These are phyloP conservation scores for Coemansia interrupta DNA, from an alignment of 192 early-diverging fungal genomes.

Conservation along the genomic window DNA sequence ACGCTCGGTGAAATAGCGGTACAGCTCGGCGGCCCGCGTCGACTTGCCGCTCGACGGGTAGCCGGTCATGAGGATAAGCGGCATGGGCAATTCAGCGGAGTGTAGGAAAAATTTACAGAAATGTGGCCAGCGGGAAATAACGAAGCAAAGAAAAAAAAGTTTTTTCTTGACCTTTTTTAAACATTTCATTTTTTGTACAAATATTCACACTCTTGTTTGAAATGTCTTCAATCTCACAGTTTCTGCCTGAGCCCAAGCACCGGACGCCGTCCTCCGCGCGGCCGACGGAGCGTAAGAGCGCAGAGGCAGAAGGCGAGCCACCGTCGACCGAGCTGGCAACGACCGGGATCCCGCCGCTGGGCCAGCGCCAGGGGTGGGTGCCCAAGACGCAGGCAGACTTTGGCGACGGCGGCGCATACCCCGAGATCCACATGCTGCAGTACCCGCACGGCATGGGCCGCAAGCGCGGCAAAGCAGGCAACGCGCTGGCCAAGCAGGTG, in stretches of 20 bases:
- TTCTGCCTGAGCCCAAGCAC: conserved; percentile 50
- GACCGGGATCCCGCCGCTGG: conserved; percentile 65
- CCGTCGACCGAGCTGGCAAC: background rate
- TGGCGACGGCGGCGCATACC: conserved; percentile 96
- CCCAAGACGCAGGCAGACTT: conserved; percentile 82
- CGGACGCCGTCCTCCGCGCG: background rate
- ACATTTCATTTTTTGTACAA: background rate
- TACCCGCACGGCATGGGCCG: conserved; percentile 95
- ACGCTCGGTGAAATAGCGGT: conserved; percentile 53
- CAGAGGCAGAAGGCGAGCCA: background rate
- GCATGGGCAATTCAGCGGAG: conserved; percentile 62
- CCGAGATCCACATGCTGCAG: conserved; percentile 87
- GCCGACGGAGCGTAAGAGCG: background rate
- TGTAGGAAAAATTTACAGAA: background rate
- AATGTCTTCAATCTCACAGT: conserved; percentile 51
- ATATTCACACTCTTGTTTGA: background rate
- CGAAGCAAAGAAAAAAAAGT: background rate
- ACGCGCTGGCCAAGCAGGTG: conserved; percentile 80
- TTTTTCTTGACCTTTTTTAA: background rate
- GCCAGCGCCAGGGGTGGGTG: conserved; percentile 71
- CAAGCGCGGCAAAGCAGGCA: conserved; percentile 45
- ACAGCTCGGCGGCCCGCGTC: conserved; percentile 70
- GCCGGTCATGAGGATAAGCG: conserved; percentile 84
- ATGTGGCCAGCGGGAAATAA: background rate
- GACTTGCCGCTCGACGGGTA: conserved; percentile 91